Evolutionary conservation across 2,329 filamentous ascomycete genomes (phyloP).

Genomic region (Penicillium sclerotigenum): DNA sequence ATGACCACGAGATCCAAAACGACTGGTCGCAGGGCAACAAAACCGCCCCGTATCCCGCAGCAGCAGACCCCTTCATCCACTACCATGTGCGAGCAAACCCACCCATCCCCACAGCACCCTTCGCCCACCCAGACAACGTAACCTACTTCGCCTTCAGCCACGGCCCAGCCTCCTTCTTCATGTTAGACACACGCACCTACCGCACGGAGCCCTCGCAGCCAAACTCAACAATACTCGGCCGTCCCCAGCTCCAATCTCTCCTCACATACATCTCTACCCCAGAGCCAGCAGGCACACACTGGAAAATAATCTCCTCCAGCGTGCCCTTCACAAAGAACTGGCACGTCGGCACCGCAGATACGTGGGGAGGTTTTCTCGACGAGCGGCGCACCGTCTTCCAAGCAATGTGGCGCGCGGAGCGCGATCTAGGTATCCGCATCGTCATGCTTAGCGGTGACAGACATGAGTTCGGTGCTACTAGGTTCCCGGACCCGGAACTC

Average conservation of each 20-base stretch:
- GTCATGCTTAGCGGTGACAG: slow-evolving; percentile 84
- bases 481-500: slow-evolving; percentile 54
- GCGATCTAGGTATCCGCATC: slow-evolving; percentile 67
- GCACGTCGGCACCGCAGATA: slow-evolving; percentile 82
- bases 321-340: slow-evolving; percentile 98
- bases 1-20: slow-evolving; percentile 95
- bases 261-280: slow-evolving; percentile 70
- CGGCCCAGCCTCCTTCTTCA: slow-evolving; percentile 89
- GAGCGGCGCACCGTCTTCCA: slow-evolving; percentile 79
- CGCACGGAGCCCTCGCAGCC: slow-evolving; percentile 55
- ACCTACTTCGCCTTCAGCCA: slow-evolving; percentile 90
- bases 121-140: slow-evolving; percentile 54
- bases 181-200: slow-evolving; percentile 87
- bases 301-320: slow-evolving; percentile 89
- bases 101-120: slow-evolving; percentile 54
- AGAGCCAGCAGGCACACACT: slow-evolving; percentile 73
- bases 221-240: slow-evolving; percentile 83
- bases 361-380: slow-evolving; percentile 85
- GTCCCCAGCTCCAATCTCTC: slow-evolving; percentile 73
- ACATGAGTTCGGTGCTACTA: slow-evolving; percentile 94
- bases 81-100: slow-evolving; percentile 88
- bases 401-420: slow-evolving; percentile 86
- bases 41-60: slow-evolving; percentile 73
- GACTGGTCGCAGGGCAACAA: slow-evolving; percentile 79
- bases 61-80: slow-evolving; percentile 78